Evolutionary conservation across 2,329 filamentous ascomycete genomes (phyloP).

Genomic region (Davidsoniella neocaledoniae): DNA sequence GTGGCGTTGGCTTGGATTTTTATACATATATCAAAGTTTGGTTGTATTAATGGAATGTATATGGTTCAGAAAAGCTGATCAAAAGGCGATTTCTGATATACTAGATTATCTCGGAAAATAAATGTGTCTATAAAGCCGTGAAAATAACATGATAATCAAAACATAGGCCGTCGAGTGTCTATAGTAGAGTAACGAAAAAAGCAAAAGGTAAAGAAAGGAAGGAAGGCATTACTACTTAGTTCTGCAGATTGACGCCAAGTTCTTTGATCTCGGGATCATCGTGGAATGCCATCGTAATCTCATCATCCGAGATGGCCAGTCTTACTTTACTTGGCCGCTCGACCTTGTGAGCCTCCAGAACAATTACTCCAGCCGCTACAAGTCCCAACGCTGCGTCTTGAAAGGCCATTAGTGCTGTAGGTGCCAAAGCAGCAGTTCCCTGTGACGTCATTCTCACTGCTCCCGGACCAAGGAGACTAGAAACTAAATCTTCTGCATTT

Average conservation of each 20-base stretch:
- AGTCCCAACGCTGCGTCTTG: slow-evolving; percentile 60
- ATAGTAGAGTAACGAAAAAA: neutral
- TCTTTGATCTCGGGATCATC: slow-evolving; percentile 79
- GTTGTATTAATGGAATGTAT: neutral
- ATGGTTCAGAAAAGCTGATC: too few relatives aligned
- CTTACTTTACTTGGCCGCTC: slow-evolving; percentile 79
- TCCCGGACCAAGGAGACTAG: slow-evolving; percentile 7
- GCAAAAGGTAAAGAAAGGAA: slow-evolving; percentile 13
- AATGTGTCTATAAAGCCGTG: neutral
- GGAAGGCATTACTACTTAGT: too few relatives aligned
- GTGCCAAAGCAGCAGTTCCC: slow-evolving; percentile 9
- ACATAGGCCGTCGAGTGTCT: neutral
- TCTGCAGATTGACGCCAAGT: slow-evolving; percentile 39
- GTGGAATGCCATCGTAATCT: slow-evolving; percentile 71
- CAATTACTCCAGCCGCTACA: slow-evolving; percentile 73
- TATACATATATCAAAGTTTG: neutral
- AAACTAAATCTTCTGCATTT: slow-evolving; percentile 10
- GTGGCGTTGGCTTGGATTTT: neutral
- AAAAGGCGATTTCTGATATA: too few relatives aligned
- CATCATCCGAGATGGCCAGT: slow-evolving; percentile 74
- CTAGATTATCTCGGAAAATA: too few relatives aligned
- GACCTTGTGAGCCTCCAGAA: slow-evolving; percentile 61
- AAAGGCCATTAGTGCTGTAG: slow-evolving; percentile 19
- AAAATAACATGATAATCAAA: neutral
- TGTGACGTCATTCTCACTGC: neutral